Percentiles rank a stretch among this genome's conserved stretches.
phyloP scores from a whole-genome alignment of 1,284 basidiomycete genomes.

The Wolfiporia cocos region DNA sequence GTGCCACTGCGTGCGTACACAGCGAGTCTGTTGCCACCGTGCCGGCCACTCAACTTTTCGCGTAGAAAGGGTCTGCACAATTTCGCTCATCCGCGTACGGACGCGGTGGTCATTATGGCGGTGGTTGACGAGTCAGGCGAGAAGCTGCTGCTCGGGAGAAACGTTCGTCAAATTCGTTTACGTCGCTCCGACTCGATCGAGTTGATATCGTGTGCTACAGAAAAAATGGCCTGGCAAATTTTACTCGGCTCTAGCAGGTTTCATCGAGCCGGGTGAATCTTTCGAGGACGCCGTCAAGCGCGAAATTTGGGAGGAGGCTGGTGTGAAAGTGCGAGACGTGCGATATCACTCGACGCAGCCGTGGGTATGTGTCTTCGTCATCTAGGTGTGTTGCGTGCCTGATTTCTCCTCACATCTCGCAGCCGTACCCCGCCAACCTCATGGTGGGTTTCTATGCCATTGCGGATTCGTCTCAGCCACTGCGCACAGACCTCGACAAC shows the following conservation, averaged over 20 bases:
- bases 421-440: slow-evolving; percentile 86
- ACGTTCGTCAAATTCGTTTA: slow-evolving; percentile 42
- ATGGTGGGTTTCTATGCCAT: slow-evolving; percentile 90
- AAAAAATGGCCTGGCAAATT: slow-evolving; percentile 65
- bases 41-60: slow-evolving; percentile 5
- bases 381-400: not conserved
- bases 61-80: slow-evolving; percentile 80
- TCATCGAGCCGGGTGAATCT: slow-evolving; percentile 90
- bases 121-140: slow-evolving; percentile 75
- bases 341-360: slow-evolving; percentile 85
- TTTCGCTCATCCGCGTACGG: slow-evolving; percentile 84
- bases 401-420: not conserved
- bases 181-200: not conserved
- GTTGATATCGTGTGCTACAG: slow-evolving; percentile 28
- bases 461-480: slow-evolving; percentile 65
- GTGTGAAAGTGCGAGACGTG: slow-evolving; percentile 80
- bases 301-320: slow-evolving; percentile 95
- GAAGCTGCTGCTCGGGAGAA: slow-evolving; percentile 82
- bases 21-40: not conserved
- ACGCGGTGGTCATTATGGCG: slow-evolving; percentile 91
- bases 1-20: slow-evolving; percentile 55
- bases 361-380: slow-evolving; percentile 46
- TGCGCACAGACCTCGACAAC: slow-evolving; percentile 89
- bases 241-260: slow-evolving; percentile 88
- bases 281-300: slow-evolving; percentile 93